Conservation (phyloP, 2,329 filamentous ascomycete species). For the Colletotrichum coccodes region DNA sequence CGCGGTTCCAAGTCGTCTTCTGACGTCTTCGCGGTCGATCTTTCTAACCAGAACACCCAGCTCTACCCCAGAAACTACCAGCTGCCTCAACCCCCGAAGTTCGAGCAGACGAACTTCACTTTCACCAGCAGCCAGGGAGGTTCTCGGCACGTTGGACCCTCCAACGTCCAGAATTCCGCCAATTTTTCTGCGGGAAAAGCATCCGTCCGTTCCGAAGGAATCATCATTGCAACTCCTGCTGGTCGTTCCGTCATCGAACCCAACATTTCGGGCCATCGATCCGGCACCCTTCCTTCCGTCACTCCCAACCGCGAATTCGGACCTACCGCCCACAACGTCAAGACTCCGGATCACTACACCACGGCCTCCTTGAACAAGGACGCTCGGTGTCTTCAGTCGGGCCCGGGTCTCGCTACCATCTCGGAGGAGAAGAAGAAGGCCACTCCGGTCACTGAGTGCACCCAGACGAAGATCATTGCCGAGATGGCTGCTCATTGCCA, state of each 20-base stretch:
- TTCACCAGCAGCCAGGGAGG: background rate
- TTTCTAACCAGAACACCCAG: slow-evolving; percentile 1
- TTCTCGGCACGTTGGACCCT: background rate
- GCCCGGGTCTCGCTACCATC: background rate
- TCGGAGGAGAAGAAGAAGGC: slow-evolving; percentile 12
- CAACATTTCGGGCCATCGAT: slow-evolving; percentile 10
- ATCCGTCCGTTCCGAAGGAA: slow-evolving; percentile 1
- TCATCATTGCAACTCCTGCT: slow-evolving; percentile 11
- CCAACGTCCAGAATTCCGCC: background rate
- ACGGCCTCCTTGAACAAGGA: background rate
- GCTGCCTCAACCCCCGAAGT: slow-evolving; percentile 18
- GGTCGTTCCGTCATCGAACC: slow-evolving; percentile 1
- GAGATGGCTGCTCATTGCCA: slow-evolving; percentile 33
- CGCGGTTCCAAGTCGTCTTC: slow-evolving; percentile 15
- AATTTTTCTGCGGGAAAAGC: slow-evolving; percentile 11
- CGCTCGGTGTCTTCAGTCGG: background rate
- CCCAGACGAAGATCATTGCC: background rate
- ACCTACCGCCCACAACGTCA: background rate
- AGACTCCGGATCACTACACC: slow-evolving; percentile 1
- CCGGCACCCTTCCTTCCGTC: background rate
- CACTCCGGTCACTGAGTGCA: background rate
- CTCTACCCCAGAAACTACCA: slow-evolving; percentile 5
- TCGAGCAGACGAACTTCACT: background rate
- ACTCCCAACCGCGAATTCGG: slow-evolving; percentile 1
- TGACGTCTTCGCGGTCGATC: slow-evolving; percentile 23